Evolutionary conservation across 306 rosid species (phyloP).

Genomic region (Cicer pinnatifidum): DNA sequence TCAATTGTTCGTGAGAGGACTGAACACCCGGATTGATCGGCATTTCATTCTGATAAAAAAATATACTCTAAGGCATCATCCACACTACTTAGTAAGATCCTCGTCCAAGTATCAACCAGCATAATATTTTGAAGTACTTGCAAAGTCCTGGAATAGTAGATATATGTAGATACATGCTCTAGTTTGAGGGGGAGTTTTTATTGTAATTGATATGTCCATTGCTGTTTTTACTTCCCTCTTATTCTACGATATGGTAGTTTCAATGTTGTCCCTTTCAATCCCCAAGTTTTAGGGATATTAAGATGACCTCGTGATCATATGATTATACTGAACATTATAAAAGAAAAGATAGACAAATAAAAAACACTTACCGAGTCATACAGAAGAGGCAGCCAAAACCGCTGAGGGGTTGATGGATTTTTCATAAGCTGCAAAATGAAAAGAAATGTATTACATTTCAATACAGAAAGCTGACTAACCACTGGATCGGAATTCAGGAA

Average conservation of each 20-base stretch:
- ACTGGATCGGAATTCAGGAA: constrained; percentile 5
- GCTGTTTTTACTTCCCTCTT: not conserved
- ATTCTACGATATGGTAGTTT: not conserved
- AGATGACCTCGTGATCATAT: not conserved
- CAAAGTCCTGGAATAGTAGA: not conserved
- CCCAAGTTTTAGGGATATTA: not conserved
- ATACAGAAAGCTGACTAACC: not conserved
- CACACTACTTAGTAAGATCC: not conserved
- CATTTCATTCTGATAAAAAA: not conserved
- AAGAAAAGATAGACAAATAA: not conserved
- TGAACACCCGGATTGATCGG: not conserved
- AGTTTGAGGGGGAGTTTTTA: not conserved
- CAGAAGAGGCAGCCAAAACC: constrained; percentile 90
- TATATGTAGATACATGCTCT: not conserved
- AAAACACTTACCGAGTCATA: constrained; percentile 76
- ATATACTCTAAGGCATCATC: not conserved
- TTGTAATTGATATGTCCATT: not conserved
- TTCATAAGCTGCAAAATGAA: constrained; percentile 75
- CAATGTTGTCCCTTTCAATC: not conserved
- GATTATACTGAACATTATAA: constrained; percentile 19
- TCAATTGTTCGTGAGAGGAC: not conserved
- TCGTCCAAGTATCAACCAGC: not conserved
- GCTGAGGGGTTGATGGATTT: constrained; percentile 90
- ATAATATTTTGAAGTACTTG: not conserved
- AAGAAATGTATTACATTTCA: constrained; percentile 21